A percentile compares a stretch with the other conserved stretches of the same genome.
phyloP scores from a whole-genome alignment of 352 stramenopile genomes.

The Plasmopara halstedii region DNA sequence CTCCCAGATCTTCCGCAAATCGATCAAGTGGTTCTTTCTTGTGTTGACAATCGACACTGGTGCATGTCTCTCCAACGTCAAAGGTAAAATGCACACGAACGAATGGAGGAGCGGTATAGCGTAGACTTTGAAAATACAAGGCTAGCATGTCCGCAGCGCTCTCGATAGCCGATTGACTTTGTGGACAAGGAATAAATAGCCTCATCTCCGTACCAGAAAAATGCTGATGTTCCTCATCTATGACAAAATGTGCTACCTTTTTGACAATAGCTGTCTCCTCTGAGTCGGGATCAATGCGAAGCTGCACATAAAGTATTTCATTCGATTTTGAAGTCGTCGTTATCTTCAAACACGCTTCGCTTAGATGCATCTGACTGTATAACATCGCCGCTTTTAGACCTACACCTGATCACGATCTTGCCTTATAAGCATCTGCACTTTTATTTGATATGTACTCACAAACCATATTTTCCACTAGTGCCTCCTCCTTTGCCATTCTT shows the following conservation, averaged over 20 bases:
- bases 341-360: conserved; percentile 40
- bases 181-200: conserved; percentile 45
- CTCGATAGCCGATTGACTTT: conserved; percentile 24
- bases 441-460: neutral
- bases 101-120: conserved; percentile 45
- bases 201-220: conserved; percentile 81
- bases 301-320: conserved; percentile 58
- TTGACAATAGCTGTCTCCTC: conserved; percentile 57
- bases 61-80: conserved; percentile 29
- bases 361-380: conserved; percentile 54
- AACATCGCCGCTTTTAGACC: conserved; percentile 69
- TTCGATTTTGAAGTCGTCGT: conserved; percentile 49
- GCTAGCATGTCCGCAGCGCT: conserved; percentile 39
- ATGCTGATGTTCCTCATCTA: conserved; percentile 48
- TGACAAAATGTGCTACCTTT: conserved; percentile 44
- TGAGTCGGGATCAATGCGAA: conserved; percentile 57
- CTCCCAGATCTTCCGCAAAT: conserved; percentile 41
- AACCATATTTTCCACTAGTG: conserved; percentile 63
- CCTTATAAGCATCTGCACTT: neutral
- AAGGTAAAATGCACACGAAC: conserved; percentile 57
- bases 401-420: conserved; percentile 31
- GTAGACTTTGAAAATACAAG: conserved; percentile 63
- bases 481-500: conserved; percentile 16
- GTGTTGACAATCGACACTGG: conserved; percentile 30
- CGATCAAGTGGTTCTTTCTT: conserved; percentile 46